phyloP scores from a whole-genome alignment of 2,329 filamentous ascomycete genomes.

The Colletotrichum tanaceti region DNA sequence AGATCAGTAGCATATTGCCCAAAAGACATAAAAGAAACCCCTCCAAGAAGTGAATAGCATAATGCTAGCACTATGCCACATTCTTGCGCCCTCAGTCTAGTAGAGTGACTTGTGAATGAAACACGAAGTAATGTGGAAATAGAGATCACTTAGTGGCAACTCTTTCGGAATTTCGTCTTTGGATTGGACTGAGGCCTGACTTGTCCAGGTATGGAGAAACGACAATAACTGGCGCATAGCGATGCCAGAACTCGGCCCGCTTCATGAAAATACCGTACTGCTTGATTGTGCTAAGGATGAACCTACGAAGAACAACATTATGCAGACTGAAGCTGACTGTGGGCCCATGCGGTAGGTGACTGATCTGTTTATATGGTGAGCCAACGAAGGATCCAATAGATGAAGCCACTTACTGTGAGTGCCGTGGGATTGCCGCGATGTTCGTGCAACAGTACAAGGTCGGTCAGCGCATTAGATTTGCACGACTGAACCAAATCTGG shows the following conservation, averaged over 20 bases:
- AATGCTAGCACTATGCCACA: no score
- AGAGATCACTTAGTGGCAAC: no score
- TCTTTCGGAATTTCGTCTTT: no score
- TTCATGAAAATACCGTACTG: no score
- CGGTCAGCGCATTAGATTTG: slow-evolving; percentile 81
- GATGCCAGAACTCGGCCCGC: neutral
- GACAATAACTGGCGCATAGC: neutral
- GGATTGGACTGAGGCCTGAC: no score
- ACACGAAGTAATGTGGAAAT: no score
- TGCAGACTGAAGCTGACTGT: slow-evolving; percentile 88
- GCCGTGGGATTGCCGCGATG: slow-evolving; percentile 93
- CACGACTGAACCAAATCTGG: slow-evolving; percentile 87
- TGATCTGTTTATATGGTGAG: slow-evolving; percentile 57
- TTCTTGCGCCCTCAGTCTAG: no score
- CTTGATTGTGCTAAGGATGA: neutral
- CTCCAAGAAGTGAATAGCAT: no score
- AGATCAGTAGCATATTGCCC: no score
- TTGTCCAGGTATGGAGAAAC: neutral
- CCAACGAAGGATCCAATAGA: slow-evolving; percentile 86
- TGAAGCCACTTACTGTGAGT: slow-evolving; percentile 64
- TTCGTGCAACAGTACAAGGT: slow-evolving; percentile 90
- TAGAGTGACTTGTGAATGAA: no score
- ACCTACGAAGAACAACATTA: slow-evolving; percentile 80
- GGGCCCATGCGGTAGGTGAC: slow-evolving; percentile 84
- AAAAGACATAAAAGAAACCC: no score